Evolutionary conservation across 1,284 basidiomycete genomes (phyloP).

Genomic region (Ustilago xerochloae): DNA sequence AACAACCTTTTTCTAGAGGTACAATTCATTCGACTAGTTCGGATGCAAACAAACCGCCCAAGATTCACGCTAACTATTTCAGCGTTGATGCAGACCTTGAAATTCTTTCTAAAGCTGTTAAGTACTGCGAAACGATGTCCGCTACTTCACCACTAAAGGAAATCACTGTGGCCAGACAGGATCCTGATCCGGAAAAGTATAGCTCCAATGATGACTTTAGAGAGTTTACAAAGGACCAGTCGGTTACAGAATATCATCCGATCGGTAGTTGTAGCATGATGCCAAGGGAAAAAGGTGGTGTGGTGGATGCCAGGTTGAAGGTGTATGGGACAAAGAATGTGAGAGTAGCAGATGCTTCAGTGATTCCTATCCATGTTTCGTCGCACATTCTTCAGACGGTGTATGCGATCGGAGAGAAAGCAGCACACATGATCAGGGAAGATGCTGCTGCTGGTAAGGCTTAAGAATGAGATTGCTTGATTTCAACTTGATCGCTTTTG

Average conservation of each 20-base stretch:
- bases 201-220: conserved; percentile 34
- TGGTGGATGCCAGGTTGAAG: conserved; percentile 75
- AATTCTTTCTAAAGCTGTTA: conserved; percentile 52
- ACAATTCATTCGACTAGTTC: conserved; percentile 44
- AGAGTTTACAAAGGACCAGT: conserved; percentile 49
- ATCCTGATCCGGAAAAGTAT: conserved; percentile 46
- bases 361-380: conserved; percentile 49
- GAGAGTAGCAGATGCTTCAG: conserved; percentile 68
- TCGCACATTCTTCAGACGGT: conserved; percentile 49
- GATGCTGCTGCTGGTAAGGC: conserved; percentile 25
- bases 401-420: conserved; percentile 52
- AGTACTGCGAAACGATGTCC: conserved; percentile 48
- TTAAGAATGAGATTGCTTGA: neutral
- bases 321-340: conserved; percentile 78
- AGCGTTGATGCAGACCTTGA: conserved; percentile 54
- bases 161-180: conserved; percentile 37
- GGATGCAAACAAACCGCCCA: conserved; percentile 32
- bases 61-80: conserved; percentile 55
- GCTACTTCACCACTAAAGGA: conserved; percentile 33
- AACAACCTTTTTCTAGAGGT: conserved; percentile 56
- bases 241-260: conserved; percentile 69
- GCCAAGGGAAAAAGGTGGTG: conserved; percentile 75
- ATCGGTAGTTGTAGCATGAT: conserved; percentile 76
- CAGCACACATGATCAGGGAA: conserved; percentile 46
- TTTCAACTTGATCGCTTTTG: neutral